phyloP scores from a whole-genome alignment of 139 green algal genomes.

The Trebouxia sp. region DNA sequence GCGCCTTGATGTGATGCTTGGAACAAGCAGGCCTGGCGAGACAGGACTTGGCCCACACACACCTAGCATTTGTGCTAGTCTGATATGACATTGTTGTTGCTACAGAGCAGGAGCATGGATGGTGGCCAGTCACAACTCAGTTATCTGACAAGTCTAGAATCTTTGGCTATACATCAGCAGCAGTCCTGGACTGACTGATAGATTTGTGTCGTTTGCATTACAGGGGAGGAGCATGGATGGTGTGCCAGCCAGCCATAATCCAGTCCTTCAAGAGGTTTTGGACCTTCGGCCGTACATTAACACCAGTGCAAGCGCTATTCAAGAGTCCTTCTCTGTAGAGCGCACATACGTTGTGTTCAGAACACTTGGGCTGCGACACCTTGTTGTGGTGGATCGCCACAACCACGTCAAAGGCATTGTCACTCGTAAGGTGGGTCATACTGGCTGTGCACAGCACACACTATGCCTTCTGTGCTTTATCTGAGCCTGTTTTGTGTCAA shows the following conservation, averaged over 20 bases:
- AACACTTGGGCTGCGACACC: conserved; percentile 81
- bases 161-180: no score
- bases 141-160: no score
- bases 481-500: no score
- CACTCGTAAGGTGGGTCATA: conserved; percentile 31
- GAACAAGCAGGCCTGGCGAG: no score
- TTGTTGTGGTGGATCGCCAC: conserved; percentile 74
- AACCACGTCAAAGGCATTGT: conserved; percentile 63
- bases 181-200: no score
- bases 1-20: no score
- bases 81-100: no score
- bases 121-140: no score
- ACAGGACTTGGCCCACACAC: no score
- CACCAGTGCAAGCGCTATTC: conserved; percentile 63
- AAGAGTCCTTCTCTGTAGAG: conserved; percentile 76
- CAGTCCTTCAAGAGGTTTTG: conserved; percentile 53
- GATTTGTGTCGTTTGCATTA: no score
- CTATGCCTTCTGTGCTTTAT: background rate
- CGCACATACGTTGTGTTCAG: conserved; percentile 83
- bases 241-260: background rate
- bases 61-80: no score
- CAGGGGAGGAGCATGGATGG: conserved; percentile 23
- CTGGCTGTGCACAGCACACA: background rate
- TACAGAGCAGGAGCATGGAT: no score
- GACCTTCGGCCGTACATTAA: conserved; percentile 85